phyloP scores from a whole-genome alignment of 768 basidiomycete species.

The Tremella yokohamensis region DNA sequence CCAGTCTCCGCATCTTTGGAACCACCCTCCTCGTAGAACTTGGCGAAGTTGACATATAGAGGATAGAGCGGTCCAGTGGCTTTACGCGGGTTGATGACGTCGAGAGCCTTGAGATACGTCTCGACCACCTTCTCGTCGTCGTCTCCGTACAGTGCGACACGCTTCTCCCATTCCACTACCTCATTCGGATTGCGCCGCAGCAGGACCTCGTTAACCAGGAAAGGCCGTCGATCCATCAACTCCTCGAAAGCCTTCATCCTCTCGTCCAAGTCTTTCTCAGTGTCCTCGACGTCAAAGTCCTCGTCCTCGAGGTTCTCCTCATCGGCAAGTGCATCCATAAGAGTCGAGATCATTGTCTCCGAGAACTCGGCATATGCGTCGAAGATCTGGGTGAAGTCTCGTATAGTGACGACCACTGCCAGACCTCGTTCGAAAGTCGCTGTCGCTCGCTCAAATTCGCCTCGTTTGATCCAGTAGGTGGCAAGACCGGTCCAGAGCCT shows the following conservation, averaged over 20 bases:
- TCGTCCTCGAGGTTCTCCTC: conserved; percentile 75
- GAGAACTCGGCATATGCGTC: conserved; percentile 93
- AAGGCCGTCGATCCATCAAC: conserved; percentile 89
- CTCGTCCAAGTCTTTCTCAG: conserved; percentile 75
- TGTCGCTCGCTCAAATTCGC: conserved; percentile 85
- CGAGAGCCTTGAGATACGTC: conserved; percentile 84
- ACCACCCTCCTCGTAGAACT: conserved; percentile 96
- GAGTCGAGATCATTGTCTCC: conserved; percentile 78
- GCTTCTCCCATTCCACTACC: conserved; percentile 99
- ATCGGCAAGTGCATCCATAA: conserved; percentile 80
- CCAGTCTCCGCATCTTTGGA: conserved; percentile 57
- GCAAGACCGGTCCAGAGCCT: conserved; percentile 92
- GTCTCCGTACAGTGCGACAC: conserved; percentile 86
- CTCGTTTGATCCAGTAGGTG: conserved; percentile 97
- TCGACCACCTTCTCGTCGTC: conserved; percentile 93
- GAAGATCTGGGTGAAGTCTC: conserved; percentile 97
- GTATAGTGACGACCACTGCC: conserved; percentile 76
- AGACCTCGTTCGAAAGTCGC: conserved; percentile 84
- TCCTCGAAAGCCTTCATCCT: conserved; percentile 92
- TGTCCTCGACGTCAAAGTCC: conserved; percentile 61
- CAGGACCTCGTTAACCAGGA: conserved; percentile 92
- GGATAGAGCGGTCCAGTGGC: conserved; percentile 87
- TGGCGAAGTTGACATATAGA: conserved; percentile 90
- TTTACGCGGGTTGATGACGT: conserved; percentile 80
- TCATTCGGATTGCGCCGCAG: conserved; percentile 92